Evolutionary conservation across 2,329 filamentous ascomycete genomes (phyloP), one percentile per base, ranked within the genome.

Genomic region (Lojkania enalia): DNA sequence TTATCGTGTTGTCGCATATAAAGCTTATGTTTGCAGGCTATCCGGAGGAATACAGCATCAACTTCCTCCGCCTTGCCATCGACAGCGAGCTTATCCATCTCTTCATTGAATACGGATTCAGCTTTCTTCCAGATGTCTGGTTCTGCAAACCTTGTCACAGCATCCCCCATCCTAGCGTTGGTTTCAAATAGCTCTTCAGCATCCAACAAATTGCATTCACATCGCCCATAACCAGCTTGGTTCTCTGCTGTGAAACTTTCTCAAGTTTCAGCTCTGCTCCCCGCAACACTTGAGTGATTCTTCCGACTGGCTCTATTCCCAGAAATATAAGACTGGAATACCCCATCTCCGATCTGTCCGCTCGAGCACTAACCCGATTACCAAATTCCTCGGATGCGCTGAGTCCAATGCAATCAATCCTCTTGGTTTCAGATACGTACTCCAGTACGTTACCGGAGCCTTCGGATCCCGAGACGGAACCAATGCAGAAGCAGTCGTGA

Each of bases 401-500:
- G 65, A 65, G 48, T 74, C 72, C 6, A 68, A 39, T 18, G 71
- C 63, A 5, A 75, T 44, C 9, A 64, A 44, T 1, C 72, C 72
- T 13, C 70, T 70, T 20, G 70, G 68, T 52, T 71, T 74, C 35
- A 75, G 46, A 39, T 64, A 74, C 7, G 42, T 49, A 12, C 54
- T 44, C 72, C 72, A 75, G 20, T 65, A 57, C 48, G 61, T 59
- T 9, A 74, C 54, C 2, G 69, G 70, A 16, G 49, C 57, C 23
- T 55, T 56, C 3, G 71, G 70, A 31, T 74, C 60, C 2, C 64
- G 59, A 5, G 75, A 67, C 9, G 75, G 54, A 13, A 74, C 71
- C 9, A 74, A 48, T 19, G 71, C 71, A 23, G 68, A 72, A 14
- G 70, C 65, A 20, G 71, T 59, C 2, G 66, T 71, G 35, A 74